These are phyloP conservation scores for Rosa multiflora DNA, from an alignment of 306 rosid species.

Conservation along the genomic window DNA sequence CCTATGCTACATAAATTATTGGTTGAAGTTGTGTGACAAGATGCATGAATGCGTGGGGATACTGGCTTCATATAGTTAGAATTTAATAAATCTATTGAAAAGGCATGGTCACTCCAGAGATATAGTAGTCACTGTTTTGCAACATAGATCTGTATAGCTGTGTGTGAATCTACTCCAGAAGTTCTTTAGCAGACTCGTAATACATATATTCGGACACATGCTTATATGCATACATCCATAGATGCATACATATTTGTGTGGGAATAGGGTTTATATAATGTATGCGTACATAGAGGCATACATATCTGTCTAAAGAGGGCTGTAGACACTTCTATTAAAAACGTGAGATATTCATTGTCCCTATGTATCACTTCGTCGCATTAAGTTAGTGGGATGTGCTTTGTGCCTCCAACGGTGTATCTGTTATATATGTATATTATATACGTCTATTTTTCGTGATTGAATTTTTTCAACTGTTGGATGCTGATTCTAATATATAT, in stretches of 20 bases:
- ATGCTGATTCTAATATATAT: conserved; percentile 11
- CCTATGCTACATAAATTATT: too few relatives aligned
- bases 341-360: neutral
- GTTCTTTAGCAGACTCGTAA: neutral
- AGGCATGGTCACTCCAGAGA: too few relatives aligned
- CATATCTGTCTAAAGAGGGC: neutral
- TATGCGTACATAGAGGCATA: neutral
- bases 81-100: too few relatives aligned
- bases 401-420: neutral
- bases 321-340: neutral
- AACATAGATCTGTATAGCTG: neutral
- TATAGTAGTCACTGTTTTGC: neutral
- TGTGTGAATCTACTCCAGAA: neutral
- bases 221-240: neutral
- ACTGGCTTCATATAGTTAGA: too few relatives aligned
- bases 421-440: neutral
- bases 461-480: conserved; percentile 17
- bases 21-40: too few relatives aligned
- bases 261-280: neutral
- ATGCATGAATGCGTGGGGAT: too few relatives aligned
- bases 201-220: neutral
- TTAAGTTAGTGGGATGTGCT: conserved; percentile 4
- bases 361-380: neutral
- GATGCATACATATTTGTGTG: neutral
- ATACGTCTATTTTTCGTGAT: neutral